phyloP scores from a whole-genome alignment of 345 rosid species.

The Citrus maxima region DNA sequence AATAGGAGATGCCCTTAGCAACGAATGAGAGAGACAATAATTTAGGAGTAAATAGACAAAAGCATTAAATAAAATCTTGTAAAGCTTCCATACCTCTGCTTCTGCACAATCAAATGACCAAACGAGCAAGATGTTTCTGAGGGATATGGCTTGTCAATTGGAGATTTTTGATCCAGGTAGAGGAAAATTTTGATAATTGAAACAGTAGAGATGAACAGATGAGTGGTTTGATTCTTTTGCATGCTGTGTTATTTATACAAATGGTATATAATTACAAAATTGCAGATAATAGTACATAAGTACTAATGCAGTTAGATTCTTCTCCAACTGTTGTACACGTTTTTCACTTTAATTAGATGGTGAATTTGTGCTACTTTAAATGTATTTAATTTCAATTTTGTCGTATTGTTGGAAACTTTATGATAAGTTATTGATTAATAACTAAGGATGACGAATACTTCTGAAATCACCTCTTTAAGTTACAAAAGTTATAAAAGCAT shows the following conservation, averaged over 20 bases:
- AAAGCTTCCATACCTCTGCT: constrained; percentile 3
- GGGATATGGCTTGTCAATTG: neutral
- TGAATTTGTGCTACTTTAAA: neutral
- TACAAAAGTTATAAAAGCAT: neutral
- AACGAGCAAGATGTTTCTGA: neutral
- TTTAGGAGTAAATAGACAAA: neutral
- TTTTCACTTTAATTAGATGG: neutral
- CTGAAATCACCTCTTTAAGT: neutral
- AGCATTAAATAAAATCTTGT: neutral
- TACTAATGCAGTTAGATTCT: neutral
- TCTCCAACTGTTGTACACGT: neutral
- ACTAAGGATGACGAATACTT: neutral
- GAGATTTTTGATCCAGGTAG: neutral
- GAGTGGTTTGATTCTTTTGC: neutral
- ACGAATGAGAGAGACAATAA: neutral
- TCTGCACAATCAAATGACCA: neutral
- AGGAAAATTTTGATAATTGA: neutral
- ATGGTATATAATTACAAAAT: neutral
- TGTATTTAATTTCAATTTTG: neutral
- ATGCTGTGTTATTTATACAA: neutral
- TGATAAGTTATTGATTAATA: neutral
- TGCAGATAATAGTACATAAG: neutral
- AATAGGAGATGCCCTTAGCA: neutral
- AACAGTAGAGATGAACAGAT: neutral
- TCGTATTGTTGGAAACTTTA: neutral